Evolutionary conservation across 148 eudicot species (phyloP).

Genomic region (Cornus florida): DNA sequence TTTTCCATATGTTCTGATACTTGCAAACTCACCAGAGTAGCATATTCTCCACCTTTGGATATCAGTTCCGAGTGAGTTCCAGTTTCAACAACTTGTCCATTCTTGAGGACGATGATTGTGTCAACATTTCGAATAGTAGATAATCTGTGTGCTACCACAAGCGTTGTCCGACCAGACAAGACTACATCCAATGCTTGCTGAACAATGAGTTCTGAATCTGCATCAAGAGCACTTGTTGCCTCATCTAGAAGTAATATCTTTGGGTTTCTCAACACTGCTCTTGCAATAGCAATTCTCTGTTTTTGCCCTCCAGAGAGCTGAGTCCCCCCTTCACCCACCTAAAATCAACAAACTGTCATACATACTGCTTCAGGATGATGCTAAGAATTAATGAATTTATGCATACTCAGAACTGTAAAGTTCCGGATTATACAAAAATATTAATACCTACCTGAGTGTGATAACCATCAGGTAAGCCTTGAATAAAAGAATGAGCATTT

Average conservation of each 20-base stretch:
- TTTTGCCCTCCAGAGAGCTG: slow-evolving; percentile 87
- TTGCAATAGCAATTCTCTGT: slow-evolving; percentile 74
- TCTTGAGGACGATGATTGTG: slow-evolving; percentile 43
- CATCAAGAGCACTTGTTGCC: slow-evolving; percentile 84
- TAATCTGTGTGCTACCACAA: slow-evolving; percentile 65
- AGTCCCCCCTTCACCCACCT: slow-evolving; percentile 78
- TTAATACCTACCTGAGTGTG: slow-evolving; percentile 48
- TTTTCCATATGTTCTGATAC: slow-evolving; percentile 27
- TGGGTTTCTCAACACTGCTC: slow-evolving; percentile 66
- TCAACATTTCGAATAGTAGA: slow-evolving; percentile 62
- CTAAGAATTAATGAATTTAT: not conserved
- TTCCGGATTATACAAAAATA: too few species aligned
- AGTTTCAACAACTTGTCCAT: slow-evolving; percentile 52
- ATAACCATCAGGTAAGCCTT: slow-evolving; percentile 61
- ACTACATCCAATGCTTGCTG: slow-evolving; percentile 59
- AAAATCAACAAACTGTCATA: slow-evolving; percentile 5
- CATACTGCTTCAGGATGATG: not conserved
- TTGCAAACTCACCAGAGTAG: slow-evolving; percentile 50
- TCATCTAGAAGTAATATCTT: slow-evolving; percentile 65
- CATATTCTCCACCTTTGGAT: slow-evolving; percentile 49
- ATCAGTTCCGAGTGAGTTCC: slow-evolving; percentile 56
- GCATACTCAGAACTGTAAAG: not conserved
- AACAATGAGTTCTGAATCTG: slow-evolving; percentile 63
- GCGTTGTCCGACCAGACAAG: slow-evolving; percentile 56
- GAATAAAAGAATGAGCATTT: slow-evolving; percentile 66